Percentiles rank a stretch among this genome's conserved stretches.
These are phyloP conservation scores for Coniferiporia sulphurascens DNA, from an alignment of 1,284 basidiomycete genomes.

Conservation along the genomic window DNA sequence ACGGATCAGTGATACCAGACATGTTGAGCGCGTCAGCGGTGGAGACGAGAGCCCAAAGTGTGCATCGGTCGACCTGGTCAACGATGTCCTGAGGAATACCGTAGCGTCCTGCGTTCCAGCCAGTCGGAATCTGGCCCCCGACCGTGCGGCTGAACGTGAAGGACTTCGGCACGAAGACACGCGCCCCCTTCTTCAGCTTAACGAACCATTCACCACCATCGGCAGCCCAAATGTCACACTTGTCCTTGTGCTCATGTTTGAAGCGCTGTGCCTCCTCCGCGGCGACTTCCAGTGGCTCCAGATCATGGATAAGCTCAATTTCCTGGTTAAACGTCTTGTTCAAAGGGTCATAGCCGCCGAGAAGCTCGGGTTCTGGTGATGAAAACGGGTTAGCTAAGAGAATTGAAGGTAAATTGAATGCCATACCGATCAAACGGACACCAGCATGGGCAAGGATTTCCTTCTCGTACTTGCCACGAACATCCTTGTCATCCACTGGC, in stretches of 20 bases:
- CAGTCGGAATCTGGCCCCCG: slow-evolving; percentile 94
- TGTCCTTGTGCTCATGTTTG: slow-evolving; percentile 95
- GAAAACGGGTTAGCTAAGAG: slow-evolving; percentile 6
- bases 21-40: slow-evolving; percentile 94
- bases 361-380: slow-evolving; percentile 85
- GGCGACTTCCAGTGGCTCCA: slow-evolving; percentile 93
- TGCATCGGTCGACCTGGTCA: slow-evolving; percentile 90
- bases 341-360: slow-evolving; percentile 96
- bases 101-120: slow-evolving; percentile 94
- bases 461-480: slow-evolving; percentile 91
- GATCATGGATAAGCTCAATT: slow-evolving; percentile 93
- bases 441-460: slow-evolving; percentile 92
- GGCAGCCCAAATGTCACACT: slow-evolving; percentile 91
- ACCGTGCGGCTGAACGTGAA: slow-evolving; percentile 93
- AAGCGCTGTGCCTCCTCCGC: slow-evolving; percentile 91
- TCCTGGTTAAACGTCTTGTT: slow-evolving; percentile 98
- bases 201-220: slow-evolving; percentile 93
- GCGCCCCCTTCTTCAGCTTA: slow-evolving; percentile 98
- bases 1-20: slow-evolving; percentile 97
- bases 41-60: slow-evolving; percentile 94
- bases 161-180: slow-evolving; percentile 91
- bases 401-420: slow-evolving; percentile 24
- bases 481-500: slow-evolving; percentile 98
- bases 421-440: slow-evolving; percentile 85
- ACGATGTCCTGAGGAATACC: slow-evolving; percentile 98